phyloP scores from a whole-genome alignment of 2,329 filamentous ascomycete genomes.

The Xylariaceae sp. region DNA sequence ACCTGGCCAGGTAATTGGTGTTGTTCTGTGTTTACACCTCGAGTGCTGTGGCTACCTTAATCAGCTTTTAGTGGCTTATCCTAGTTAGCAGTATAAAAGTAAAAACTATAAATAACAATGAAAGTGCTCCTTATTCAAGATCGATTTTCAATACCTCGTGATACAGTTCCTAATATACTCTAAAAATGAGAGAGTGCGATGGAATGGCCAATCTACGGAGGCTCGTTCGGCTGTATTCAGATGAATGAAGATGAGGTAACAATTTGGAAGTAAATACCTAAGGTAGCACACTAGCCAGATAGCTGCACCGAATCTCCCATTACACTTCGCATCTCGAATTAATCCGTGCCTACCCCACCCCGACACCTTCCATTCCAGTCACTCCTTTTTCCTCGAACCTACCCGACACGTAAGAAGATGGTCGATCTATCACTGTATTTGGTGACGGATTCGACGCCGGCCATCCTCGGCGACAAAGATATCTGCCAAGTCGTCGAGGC shows the following conservation, averaged over 20 bases:
- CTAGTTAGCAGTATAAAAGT: slow-evolving; percentile 11
- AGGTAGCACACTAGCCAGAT: no score
- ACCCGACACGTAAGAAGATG: slow-evolving; percentile 21
- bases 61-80: slow-evolving; percentile 8
- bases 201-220: no score
- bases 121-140: slow-evolving; percentile 5
- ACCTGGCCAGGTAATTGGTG: background rate
- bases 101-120: slow-evolving; percentile 14
- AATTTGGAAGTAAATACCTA: background rate
- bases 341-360: no score
- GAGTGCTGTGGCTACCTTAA: slow-evolving; percentile 1
- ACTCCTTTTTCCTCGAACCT: no score
- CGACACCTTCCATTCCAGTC: no score
- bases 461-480: slow-evolving; percentile 69
- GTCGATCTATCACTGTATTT: slow-evolving; percentile 71
- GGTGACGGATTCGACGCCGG: slow-evolving; percentile 87
- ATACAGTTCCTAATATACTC: background rate
- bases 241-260: slow-evolving; percentile 3
- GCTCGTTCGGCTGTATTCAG: no score
- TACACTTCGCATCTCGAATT: no score
- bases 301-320: no score
- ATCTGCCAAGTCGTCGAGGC: slow-evolving; percentile 70
- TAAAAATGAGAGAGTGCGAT: no score
- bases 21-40: slow-evolving; percentile 1
- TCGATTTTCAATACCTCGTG: background rate